Percentiles rank a stretch among this genome's conserved stretches.
Evolutionary conservation across 495 filamentous ascomycete genomes (phyloP).

Genomic region (Penicillium ochrochloron): DNA sequence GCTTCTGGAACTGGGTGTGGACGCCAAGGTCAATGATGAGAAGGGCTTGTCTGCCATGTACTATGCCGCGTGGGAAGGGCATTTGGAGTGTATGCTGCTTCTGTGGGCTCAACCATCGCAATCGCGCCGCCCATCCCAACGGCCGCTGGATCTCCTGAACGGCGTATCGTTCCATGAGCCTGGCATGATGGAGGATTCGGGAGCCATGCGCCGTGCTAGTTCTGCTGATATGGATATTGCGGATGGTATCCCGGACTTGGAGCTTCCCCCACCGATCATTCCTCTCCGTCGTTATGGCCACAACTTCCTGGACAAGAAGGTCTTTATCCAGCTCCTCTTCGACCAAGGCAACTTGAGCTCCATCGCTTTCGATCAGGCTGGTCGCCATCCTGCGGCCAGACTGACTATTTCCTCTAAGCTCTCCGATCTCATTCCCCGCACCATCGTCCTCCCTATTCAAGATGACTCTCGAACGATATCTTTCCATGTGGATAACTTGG

Average conservation of each 20-base stretch:
- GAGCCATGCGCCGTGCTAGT: conserved; percentile 54
- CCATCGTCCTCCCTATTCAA: conserved; percentile 91
- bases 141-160: conserved; percentile 44
- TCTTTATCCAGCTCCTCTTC: conserved; percentile 88
- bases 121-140: conserved; percentile 24
- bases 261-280: conserved; percentile 93
- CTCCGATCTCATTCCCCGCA: conserved; percentile 94
- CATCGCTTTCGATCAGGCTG: conserved; percentile 89
- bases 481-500: conserved; percentile 92
- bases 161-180: conserved; percentile 41
- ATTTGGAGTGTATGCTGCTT: conserved; percentile 90
- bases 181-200: conserved; percentile 34
- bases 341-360: conserved; percentile 70
- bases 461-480: conserved; percentile 91
- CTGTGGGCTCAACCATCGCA: conserved; percentile 62
- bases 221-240: conserved; percentile 71
- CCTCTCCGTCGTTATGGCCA: conserved; percentile 93
- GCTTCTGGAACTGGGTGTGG: conserved; percentile 74
- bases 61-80: conserved; percentile 98
- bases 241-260: conserved; percentile 90
- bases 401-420: conserved; percentile 95
- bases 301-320: conserved; percentile 97
- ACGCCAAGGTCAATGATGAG: conserved; percentile 80
- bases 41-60: conserved; percentile 95
- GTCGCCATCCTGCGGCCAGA: conserved; percentile 92